These are phyloP conservation scores for Dittrichia graveolens DNA, from an alignment of 129 eudicot species.

Conservation along the genomic window DNA sequence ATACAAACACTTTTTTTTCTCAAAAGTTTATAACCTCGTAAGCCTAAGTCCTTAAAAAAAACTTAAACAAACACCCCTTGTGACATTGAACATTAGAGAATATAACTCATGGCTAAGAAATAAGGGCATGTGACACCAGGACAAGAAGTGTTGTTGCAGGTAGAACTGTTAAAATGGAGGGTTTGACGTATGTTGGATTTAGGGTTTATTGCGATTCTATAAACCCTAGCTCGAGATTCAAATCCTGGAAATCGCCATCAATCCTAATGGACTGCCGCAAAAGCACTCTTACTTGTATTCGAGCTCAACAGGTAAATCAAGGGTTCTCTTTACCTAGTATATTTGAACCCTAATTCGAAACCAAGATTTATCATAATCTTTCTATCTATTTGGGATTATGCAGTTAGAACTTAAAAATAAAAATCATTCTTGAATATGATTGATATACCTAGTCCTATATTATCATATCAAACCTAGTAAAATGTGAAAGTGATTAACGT, in stretches of 20 bases:
- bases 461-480: not conserved
- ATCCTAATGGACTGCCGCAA: slow-evolving; percentile 8
- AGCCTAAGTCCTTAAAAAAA: too few species aligned
- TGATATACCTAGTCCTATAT: not conserved
- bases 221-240: slow-evolving; percentile 20
- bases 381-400: not conserved
- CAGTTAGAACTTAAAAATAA: not conserved
- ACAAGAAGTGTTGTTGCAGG: too few species aligned
- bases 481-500: not conserved
- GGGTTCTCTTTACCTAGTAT: not conserved
- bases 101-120: too few species aligned
- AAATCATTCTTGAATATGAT: not conserved
- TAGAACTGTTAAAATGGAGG: slow-evolving; percentile 31
- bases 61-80: too few species aligned
- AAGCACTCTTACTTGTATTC: slow-evolving; percentile 29
- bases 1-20: too few species aligned
- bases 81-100: too few species aligned
- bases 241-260: slow-evolving; percentile 19
- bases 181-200: slow-evolving; percentile 5
- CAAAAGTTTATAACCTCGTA: too few species aligned
- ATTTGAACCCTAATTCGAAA: not conserved
- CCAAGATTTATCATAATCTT: not conserved
- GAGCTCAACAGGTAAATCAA: slow-evolving; percentile 44
- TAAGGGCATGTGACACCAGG: not conserved
- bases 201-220: slow-evolving; percentile 24